A percentile compares a stretch with the other conserved stretches of the same genome.
These are phyloP conservation scores for Cyclospora cayetanensis DNA, from an alignment of 169 alveolate species.

Conservation along the genomic window DNA sequence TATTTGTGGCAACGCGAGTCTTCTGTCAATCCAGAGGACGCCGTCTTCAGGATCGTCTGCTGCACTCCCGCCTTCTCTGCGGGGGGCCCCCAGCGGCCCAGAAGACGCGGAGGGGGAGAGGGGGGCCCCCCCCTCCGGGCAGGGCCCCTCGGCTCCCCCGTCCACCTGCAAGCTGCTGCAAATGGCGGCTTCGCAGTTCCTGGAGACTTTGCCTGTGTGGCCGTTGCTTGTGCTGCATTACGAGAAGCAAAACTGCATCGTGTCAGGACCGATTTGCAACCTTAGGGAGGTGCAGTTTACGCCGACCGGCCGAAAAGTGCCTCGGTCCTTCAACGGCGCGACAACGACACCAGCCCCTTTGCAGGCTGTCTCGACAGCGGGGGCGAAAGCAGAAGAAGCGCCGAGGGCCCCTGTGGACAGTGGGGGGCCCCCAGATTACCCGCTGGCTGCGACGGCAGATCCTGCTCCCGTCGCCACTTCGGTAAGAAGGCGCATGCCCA, in stretches of 20 bases:
- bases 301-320: no score
- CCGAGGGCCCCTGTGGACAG: no score
- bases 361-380: no score
- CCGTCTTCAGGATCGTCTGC: not conserved
- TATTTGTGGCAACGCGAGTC: conserved; percentile 91
- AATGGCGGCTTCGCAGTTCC: not conserved
- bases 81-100: not conserved
- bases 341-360: no score
- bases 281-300: not conserved
- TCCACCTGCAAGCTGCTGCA: not conserved
- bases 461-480: no score
- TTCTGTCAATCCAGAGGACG: conserved; percentile 73
- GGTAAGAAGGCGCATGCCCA: no score
- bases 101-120: not conserved
- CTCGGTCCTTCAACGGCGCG: no score
- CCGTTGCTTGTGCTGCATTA: conserved; percentile 88
- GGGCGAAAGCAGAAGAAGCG: no score
- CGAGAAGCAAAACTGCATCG: conserved; percentile 89
- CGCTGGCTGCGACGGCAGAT: no score
- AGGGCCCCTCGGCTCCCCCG: not conserved
- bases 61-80: not conserved
- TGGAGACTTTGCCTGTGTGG: conserved; percentile 80
- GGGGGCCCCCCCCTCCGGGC: not conserved
- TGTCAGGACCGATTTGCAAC: conserved; percentile 89
- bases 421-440: no score